Conservation (phyloP, 2,329 filamentous ascomycete species). For the Pleomassaria siparia region DNA sequence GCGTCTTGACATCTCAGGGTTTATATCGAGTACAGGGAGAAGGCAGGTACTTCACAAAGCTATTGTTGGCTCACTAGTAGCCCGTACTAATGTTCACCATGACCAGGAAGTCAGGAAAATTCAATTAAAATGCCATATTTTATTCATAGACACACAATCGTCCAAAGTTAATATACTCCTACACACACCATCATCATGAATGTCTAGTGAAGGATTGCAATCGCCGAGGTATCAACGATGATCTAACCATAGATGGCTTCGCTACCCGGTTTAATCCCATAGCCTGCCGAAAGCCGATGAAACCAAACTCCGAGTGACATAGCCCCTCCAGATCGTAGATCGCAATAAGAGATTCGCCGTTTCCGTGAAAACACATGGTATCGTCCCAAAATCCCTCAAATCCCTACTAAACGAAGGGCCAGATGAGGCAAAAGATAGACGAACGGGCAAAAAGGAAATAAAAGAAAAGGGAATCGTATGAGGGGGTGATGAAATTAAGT, state of each 20-base stretch:
- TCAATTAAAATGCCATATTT: slow-evolving; percentile 4
- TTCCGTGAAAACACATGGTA: slow-evolving; percentile 30
- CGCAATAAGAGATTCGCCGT: slow-evolving; percentile 12
- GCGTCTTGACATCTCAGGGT: slow-evolving; percentile 8
- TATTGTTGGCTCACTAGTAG: too few species aligned
- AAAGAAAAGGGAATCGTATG: slow-evolving; percentile 7
- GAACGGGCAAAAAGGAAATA: neutral
- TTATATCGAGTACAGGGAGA: too few species aligned
- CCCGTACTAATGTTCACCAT: too few species aligned
- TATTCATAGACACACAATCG: slow-evolving; percentile 7
- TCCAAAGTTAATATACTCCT: slow-evolving; percentile 19
- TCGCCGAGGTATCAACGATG: slow-evolving; percentile 1
- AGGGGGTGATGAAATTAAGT: neutral
- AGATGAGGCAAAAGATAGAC: slow-evolving; percentile 6
- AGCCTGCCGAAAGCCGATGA: slow-evolving; percentile 8
- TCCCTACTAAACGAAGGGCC: slow-evolving; percentile 12
- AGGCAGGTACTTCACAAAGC: too few species aligned
- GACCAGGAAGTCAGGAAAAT: neutral
- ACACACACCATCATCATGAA: slow-evolving; percentile 12
- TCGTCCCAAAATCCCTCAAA: slow-evolving; percentile 27
- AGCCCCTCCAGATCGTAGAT: slow-evolving; percentile 2
- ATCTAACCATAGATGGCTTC: neutral
- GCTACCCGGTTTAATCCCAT: slow-evolving; percentile 15
- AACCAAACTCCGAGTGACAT: slow-evolving; percentile 23
- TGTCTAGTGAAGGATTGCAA: neutral